phyloP scores from a whole-genome alignment of 2,329 filamentous ascomycete species.

The Fusarium globosum region DNA sequence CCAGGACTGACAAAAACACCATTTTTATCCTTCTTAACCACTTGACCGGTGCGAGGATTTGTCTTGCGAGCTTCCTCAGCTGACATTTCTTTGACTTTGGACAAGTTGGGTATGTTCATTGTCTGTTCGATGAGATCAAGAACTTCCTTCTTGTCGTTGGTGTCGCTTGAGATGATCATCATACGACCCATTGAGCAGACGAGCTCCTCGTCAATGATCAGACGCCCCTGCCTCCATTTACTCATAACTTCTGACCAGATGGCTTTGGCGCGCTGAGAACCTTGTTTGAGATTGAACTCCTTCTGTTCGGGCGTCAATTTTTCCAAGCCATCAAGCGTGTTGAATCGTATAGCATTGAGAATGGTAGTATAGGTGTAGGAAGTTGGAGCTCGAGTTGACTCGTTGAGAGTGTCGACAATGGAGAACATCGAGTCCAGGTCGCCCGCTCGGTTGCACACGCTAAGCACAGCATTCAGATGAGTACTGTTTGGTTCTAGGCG shows the following conservation, averaged over 20 bases:
- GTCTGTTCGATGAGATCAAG: slow-evolving; percentile 83
- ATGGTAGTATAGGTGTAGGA: slow-evolving; percentile 83
- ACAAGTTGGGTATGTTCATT: slow-evolving; percentile 75
- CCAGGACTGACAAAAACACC: slow-evolving; percentile 57
- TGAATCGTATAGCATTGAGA: slow-evolving; percentile 75
- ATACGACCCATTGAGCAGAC: slow-evolving; percentile 84
- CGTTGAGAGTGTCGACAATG: slow-evolving; percentile 77
- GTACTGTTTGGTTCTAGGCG: slow-evolving; percentile 78
- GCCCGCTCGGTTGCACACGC: slow-evolving; percentile 78
- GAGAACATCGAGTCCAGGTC: slow-evolving; percentile 86
- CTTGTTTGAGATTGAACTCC: slow-evolving; percentile 52
- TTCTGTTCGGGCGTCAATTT: slow-evolving; percentile 47
- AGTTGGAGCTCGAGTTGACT: slow-evolving; percentile 71
- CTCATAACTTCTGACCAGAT: slow-evolving; percentile 84
- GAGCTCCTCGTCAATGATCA: slow-evolving; percentile 81
- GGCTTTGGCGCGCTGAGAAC: slow-evolving; percentile 73
- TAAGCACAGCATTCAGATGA: slow-evolving; percentile 89
- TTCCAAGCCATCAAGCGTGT: slow-evolving; percentile 42
- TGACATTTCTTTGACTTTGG: slow-evolving; percentile 42
- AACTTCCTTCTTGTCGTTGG: slow-evolving; percentile 74
- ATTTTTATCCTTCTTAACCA: slow-evolving; percentile 24
- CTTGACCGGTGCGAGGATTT: slow-evolving; percentile 1
- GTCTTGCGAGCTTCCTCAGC: slow-evolving; percentile 8
- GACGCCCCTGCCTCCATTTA: slow-evolving; percentile 78
- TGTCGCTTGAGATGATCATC: slow-evolving; percentile 71